These are phyloP conservation scores for Lachnellula suecica DNA, from an alignment of 2,329 filamentous ascomycete species.

Conservation along the genomic window DNA sequence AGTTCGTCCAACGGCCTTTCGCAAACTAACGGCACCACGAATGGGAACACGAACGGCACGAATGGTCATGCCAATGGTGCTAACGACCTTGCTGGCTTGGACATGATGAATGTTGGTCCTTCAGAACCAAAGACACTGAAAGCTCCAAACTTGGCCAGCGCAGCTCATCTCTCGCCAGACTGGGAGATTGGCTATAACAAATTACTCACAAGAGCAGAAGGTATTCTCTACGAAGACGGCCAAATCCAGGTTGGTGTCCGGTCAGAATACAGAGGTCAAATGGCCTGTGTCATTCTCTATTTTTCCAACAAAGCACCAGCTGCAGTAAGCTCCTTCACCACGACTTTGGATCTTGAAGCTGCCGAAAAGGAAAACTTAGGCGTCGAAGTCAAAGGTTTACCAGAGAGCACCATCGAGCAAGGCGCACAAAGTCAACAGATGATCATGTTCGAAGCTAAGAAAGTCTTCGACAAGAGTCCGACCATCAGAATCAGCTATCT, in stretches of 20 bases:
- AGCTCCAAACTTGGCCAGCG: slow-evolving; percentile 83
- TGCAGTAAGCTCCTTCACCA: slow-evolving; percentile 87
- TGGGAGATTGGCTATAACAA: slow-evolving; percentile 91
- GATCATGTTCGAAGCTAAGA: slow-evolving; percentile 87
- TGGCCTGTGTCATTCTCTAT: slow-evolving; percentile 93
- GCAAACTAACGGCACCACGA: slow-evolving; percentile 43
- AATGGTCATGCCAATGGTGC: slow-evolving; percentile 51
- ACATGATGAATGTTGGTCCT: slow-evolving; percentile 64
- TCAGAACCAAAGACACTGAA: slow-evolving; percentile 59
- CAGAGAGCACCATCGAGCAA: slow-evolving; percentile 75
- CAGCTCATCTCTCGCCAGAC: slow-evolving; percentile 87
- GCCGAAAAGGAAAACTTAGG: slow-evolving; percentile 66
- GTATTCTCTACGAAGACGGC: slow-evolving; percentile 89
- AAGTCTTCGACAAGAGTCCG: slow-evolving; percentile 77
- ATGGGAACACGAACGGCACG: slow-evolving; percentile 46
- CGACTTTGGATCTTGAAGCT: slow-evolving; percentile 80
- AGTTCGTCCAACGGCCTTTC: slow-evolving; percentile 52
- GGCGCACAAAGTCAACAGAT: slow-evolving; percentile 86
- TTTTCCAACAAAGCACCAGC: slow-evolving; percentile 92
- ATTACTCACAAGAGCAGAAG: slow-evolving; percentile 76
- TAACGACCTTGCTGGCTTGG: slow-evolving; percentile 77
- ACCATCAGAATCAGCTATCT: slow-evolving; percentile 94
- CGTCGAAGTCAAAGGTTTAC: slow-evolving; percentile 84
- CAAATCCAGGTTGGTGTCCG: slow-evolving; percentile 91
- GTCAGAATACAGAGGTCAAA: slow-evolving; percentile 91